Conservation (phyloP, 2,329 filamentous ascomycete species). For the Epicoccum sorghinum region DNA sequence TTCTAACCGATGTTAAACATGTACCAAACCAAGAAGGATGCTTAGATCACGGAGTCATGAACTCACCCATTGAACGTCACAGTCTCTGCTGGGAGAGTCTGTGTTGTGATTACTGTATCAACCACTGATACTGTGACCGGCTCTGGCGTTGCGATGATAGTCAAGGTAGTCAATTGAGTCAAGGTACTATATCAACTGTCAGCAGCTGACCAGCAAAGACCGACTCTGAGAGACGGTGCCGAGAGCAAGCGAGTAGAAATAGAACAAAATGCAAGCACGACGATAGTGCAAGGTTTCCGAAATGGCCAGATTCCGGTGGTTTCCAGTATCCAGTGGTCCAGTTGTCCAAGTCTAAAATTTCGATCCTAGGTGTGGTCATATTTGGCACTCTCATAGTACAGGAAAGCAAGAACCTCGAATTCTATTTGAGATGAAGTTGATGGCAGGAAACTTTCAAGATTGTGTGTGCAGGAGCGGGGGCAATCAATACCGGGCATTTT, state of each 20-base stretch:
- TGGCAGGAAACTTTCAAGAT: too few relatives aligned
- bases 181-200: constrained; percentile 3
- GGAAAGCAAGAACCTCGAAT: too few relatives aligned
- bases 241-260: background rate
- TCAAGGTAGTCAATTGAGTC: constrained; percentile 1
- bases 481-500: too few relatives aligned
- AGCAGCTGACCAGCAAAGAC: background rate
- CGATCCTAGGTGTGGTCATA: too few relatives aligned
- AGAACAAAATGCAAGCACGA: background rate
- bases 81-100: background rate
- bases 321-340: background rate
- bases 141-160: background rate
- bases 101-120: constrained; percentile 1
- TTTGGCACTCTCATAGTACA: too few relatives aligned
- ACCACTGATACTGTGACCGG: background rate
- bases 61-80: constrained; percentile 8
- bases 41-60: too few relatives aligned
- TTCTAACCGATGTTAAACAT: background rate
- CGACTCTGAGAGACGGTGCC: background rate
- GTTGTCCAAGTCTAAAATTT: too few relatives aligned
- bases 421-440: too few relatives aligned
- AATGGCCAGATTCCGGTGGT: too few relatives aligned
- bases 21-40: too few relatives aligned
- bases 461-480: too few relatives aligned
- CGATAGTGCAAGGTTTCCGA: background rate